A percentile compares a stretch with the other conserved stretches of the same genome.
These are phyloP conservation scores for Trametopsis cervina DNA, from an alignment of 768 basidiomycete genomes.

Conservation along the genomic window DNA sequence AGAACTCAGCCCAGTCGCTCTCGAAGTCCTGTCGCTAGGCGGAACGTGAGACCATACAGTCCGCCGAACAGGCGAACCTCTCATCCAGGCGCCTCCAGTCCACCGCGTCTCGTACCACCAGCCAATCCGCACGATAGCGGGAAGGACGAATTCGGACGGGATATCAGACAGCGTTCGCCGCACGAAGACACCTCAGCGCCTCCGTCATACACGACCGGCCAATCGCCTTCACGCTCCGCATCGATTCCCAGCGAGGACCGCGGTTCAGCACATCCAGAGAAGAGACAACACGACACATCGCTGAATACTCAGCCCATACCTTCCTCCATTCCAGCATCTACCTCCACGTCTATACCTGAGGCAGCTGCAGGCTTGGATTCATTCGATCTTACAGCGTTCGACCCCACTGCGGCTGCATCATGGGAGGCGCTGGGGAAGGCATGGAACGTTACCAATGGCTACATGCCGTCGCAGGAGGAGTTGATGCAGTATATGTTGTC, in stretches of 20 bases:
- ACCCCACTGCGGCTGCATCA: constrained; percentile 63
- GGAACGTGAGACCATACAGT: constrained; percentile 50
- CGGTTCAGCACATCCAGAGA: not conserved
- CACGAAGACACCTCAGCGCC: constrained; percentile 4
- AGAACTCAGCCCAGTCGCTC: constrained; percentile 55
- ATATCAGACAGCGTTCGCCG: constrained; percentile 57
- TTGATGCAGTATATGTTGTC: constrained; percentile 69
- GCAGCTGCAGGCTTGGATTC: constrained; percentile 36
- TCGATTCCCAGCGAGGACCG: not conserved
- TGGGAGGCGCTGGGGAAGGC: constrained; percentile 80
- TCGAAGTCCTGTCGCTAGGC: constrained; percentile 54
- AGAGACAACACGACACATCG: not conserved
- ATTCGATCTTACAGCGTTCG: constrained; percentile 68
- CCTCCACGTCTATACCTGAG: constrained; percentile 5
- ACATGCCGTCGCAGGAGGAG: constrained; percentile 64
- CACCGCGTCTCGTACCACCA: constrained; percentile 18
- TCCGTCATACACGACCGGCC: constrained; percentile 4
- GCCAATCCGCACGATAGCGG: constrained; percentile 27
- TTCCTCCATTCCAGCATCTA: not conserved
- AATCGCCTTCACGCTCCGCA: constrained; percentile 6
- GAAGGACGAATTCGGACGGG: constrained; percentile 85
- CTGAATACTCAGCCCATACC: not conserved
- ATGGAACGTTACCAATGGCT: constrained; percentile 66
- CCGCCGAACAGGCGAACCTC: constrained; percentile 31
- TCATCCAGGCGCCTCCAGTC: constrained; percentile 31